Conservation (phyloP, 2,329 filamentous ascomycete species). For the Fusarium compactum region DNA sequence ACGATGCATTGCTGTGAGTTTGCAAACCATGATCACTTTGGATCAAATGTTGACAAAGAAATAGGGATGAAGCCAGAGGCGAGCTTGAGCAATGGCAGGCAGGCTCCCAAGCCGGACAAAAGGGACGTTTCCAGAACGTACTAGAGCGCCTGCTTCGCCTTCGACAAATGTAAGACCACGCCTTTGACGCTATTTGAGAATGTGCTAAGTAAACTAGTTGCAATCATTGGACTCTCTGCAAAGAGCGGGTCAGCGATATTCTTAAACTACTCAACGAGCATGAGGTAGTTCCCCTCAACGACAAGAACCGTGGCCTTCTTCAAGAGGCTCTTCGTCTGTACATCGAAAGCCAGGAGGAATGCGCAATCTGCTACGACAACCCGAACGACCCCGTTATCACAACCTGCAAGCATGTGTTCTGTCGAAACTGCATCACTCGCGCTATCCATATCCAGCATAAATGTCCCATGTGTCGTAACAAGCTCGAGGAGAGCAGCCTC, state of each 20-base stretch:
- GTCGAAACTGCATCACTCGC: slow-evolving; percentile 77
- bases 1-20: slow-evolving; percentile 76
- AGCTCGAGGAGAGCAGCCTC: slow-evolving; percentile 69
- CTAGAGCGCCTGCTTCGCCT: slow-evolving; percentile 86
- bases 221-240: slow-evolving; percentile 88
- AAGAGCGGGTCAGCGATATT: slow-evolving; percentile 78
- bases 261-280: slow-evolving; percentile 76
- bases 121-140: slow-evolving; percentile 76
- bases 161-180: slow-evolving; percentile 72
- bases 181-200: too few species aligned
- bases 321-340: slow-evolving; percentile 81
- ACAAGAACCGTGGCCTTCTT: slow-evolving; percentile 77
- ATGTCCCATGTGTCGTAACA: slow-evolving; percentile 85
- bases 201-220: slow-evolving; percentile 62
- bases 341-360: slow-evolving; percentile 85
- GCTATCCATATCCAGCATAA: slow-evolving; percentile 81
- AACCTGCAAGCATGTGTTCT: slow-evolving; percentile 85
- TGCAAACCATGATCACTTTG: accelerated
- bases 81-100: slow-evolving; percentile 71
- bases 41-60: neutral
- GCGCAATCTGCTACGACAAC: slow-evolving; percentile 81
- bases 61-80: slow-evolving; percentile 78
- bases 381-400: slow-evolving; percentile 83
- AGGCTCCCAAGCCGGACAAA: slow-evolving; percentile 56
- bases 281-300: slow-evolving; percentile 75